A percentile compares a stretch with the other conserved stretches of the same genome.
Evolutionary conservation across 2,329 filamentous ascomycete species (phyloP).

Genomic region (Aspergillus clavatus): DNA sequence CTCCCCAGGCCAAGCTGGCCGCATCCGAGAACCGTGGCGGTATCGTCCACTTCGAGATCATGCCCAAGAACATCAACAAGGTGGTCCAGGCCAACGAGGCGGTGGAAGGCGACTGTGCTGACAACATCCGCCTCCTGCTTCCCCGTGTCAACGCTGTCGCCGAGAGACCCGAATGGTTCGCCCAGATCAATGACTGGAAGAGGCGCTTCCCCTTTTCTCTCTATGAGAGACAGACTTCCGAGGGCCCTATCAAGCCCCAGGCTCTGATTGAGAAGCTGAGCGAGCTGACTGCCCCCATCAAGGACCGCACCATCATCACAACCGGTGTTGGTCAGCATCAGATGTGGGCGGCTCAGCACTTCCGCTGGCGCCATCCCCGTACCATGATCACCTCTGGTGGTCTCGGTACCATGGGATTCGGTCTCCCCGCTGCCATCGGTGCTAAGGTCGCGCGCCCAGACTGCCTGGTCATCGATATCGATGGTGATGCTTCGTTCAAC

Average conservation of each 20-base stretch:
- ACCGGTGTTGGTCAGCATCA: conserved; percentile 98
- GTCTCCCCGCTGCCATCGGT: conserved; percentile 89
- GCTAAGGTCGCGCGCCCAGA: conserved; percentile 83
- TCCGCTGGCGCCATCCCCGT: conserved; percentile 85
- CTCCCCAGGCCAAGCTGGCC: conserved; percentile 78
- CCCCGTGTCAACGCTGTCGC: conserved; percentile 63
- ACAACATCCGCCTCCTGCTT: conserved; percentile 70
- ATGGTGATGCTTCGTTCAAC: conserved; percentile 97
- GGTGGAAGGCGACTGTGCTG: conserved; percentile 83
- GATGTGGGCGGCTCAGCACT: conserved; percentile 98
- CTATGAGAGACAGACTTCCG: conserved; percentile 72
- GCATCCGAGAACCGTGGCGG: conserved; percentile 81
- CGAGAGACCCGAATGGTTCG: conserved; percentile 79
- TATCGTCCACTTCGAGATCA: conserved; percentile 95
- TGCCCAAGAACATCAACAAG: conserved; percentile 99
- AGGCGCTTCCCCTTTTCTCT: conserved; percentile 75
- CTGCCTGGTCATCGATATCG: conserved; percentile 87
- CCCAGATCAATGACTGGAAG: conserved; percentile 88
- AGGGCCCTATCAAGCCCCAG: conserved; percentile 89
- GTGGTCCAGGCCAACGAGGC: conserved; percentile 95
- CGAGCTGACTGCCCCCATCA: conserved; percentile 71
- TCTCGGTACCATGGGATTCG: conserved; percentile 93
- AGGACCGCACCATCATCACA: conserved; percentile 79
- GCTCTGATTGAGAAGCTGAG: conserved; percentile 86
- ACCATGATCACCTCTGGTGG: conserved; percentile 96